Conservation (phyloP, 129 eudicot genomes). For the Escallonia herrerae region DNA sequence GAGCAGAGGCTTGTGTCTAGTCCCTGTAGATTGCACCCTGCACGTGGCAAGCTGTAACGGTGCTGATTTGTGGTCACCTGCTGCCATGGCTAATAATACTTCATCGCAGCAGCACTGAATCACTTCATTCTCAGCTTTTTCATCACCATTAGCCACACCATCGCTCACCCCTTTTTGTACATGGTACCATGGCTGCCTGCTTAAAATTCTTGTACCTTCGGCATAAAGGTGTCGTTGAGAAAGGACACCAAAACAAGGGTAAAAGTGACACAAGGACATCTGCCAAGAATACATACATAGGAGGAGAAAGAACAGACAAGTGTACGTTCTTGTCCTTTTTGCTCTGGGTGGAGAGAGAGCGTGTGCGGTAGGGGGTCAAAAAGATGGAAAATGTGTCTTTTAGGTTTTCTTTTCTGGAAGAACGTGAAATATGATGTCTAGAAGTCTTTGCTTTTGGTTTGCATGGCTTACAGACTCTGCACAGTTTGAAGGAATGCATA, state of each 20-base stretch:
- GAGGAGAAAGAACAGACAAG: background rate
- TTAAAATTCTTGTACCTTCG: too few relatives aligned
- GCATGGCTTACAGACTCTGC: too few relatives aligned
- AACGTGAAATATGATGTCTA: background rate
- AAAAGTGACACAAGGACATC: too few relatives aligned
- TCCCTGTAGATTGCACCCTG: constrained; percentile 59
- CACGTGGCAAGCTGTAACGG: constrained; percentile 64
- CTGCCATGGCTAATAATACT: constrained; percentile 1
- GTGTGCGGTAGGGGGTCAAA: background rate
- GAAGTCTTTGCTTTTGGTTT: too few relatives aligned
- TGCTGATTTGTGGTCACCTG: constrained; percentile 83
- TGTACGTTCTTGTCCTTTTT: background rate
- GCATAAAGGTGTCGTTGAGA: too few relatives aligned
- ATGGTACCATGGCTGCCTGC: background rate
- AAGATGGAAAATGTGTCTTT: background rate
- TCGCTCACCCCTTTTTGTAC: background rate
- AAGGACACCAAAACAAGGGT: too few relatives aligned
- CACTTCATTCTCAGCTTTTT: too few relatives aligned
- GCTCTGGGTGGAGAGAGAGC: background rate
- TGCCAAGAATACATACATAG: background rate
- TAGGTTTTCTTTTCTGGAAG: background rate
- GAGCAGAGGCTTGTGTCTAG: constrained; percentile 62
- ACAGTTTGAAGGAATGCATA: too few relatives aligned
- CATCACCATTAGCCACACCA: background rate
- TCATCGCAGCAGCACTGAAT: background rate